Base-by-base conservation (phyloP, 129 eudicot species). In the Dittrichia graveolens region DNA sequence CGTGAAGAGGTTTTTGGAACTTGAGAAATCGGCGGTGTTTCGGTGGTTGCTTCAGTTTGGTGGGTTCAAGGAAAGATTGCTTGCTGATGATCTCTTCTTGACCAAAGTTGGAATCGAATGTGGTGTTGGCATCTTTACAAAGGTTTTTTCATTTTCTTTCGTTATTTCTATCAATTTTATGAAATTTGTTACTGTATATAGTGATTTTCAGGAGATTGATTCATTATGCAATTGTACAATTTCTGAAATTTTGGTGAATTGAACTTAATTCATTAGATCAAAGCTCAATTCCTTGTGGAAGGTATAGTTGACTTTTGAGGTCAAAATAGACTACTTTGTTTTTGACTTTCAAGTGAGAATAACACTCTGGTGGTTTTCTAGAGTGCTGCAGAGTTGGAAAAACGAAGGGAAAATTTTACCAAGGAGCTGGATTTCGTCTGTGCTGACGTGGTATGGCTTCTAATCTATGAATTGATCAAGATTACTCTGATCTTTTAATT, bases 351-450 rank as follows among this genome's bases (percentile, higher is more conserved):
- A 44, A 37, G 3, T 13, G 50, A 35, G 10, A 18, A 31, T 52
- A 12, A 62, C 41, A 61, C 18, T 72, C 2, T 63, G 49, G 63
- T 63, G 67, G 62, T 57, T 2, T 49, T 72, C 13, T 69, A 93
- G 98, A 87, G 91, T 80, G 92, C 92, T 76, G 98, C 98, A 61
- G 98, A 93, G 80, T 85, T 87, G 75, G 89, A 85, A 76, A 83
- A 86, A 19, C 83, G 98, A 48, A 82, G 85, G 85, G 96, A 93
- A 75, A 93, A 87, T 56, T 93, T 93, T 65, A 83, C 76, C 85
- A 87, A 90, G 58, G 98, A 93, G 85, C 78, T 93, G 79, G 98
- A 93, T 80, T 72, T 93, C 80, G 98, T 90, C 35, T 76, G 43
- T 75, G 98, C 98, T 24, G 98, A 93, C 72, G 98, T 93, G 96